phyloP scores from a whole-genome alignment of 2,329 filamentous ascomycete genomes.

The Trichoderma pleuroti region DNA sequence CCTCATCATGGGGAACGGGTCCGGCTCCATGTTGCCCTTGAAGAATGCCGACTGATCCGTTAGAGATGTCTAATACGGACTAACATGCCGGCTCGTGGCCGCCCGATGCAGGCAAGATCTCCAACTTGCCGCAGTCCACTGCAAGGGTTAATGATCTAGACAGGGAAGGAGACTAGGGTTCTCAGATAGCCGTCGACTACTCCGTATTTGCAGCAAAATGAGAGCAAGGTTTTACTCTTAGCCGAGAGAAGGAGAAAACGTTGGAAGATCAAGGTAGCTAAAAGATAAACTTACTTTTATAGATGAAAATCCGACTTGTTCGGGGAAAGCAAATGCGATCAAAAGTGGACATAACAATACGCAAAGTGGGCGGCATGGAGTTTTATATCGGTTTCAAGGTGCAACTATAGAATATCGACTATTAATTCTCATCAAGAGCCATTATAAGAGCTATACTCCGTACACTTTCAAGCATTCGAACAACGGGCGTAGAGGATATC shows the following conservation, averaged over 20 bases:
- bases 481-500: neutral
- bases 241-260: neutral
- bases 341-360: neutral
- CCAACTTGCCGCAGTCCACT: neutral
- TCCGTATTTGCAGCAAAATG: neutral
- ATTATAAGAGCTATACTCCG: neutral
- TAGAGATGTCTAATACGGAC: neutral
- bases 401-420: neutral
- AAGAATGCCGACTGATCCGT: conserved; percentile 6
- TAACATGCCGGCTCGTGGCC: neutral
- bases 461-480: too few species aligned
- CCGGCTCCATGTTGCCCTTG: neutral
- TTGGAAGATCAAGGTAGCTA: neutral
- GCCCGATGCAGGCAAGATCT: neutral
- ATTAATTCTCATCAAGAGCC: neutral
- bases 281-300: neutral
- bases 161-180: neutral
- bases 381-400: neutral
- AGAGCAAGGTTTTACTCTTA: neutral
- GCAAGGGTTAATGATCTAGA: neutral
- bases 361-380: neutral
- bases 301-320: neutral
- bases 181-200: neutral
- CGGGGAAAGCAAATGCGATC: neutral
- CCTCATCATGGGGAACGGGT: neutral